These are phyloP conservation scores for Geotrichum aggregatum DNA, from an alignment of 1,139 yeast species.

Conservation along the genomic window DNA sequence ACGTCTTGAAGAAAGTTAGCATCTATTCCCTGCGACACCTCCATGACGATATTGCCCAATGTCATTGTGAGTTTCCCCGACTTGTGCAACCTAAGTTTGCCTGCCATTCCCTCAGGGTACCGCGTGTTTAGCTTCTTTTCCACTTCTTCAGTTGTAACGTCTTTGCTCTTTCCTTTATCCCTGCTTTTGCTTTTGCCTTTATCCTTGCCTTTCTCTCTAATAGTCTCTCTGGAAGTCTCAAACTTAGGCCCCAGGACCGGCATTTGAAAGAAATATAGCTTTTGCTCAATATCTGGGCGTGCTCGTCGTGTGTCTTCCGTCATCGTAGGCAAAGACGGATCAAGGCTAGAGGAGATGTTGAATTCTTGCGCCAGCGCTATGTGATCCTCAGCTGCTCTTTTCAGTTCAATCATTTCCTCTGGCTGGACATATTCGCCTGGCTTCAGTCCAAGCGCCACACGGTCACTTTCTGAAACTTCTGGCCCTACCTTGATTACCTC, in stretches of 20 bases:
- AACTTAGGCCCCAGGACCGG: conserved; percentile 66
- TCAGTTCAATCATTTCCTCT: conserved; percentile 28
- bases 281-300: conserved; percentile 37
- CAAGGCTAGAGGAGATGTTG: conserved; percentile 23
- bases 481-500: neutral
- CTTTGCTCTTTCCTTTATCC: conserved; percentile 12
- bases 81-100: conserved; percentile 67
- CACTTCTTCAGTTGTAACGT: neutral
- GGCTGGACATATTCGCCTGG: conserved; percentile 24
- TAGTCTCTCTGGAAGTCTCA: conserved; percentile 25
- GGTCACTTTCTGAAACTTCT: conserved; percentile 17
- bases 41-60: conserved; percentile 66
- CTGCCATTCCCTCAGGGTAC: conserved; percentile 56
- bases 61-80: conserved; percentile 76
- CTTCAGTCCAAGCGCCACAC: conserved; percentile 12
- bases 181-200: conserved; percentile 11
- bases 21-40: conserved; percentile 69
- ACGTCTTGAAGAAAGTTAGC: conserved; percentile 73
- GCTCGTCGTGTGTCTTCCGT: conserved; percentile 1
- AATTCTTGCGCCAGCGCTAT: conserved; percentile 32
- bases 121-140: neutral
- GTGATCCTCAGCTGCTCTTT: conserved; percentile 31
- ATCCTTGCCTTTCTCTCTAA: conserved; percentile 14
- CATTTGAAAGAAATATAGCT: conserved; percentile 60
- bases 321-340: conserved; percentile 20